Evolutionary conservation across 306 rosid genomes (phyloP).

Genomic region (Pueraria montana): DNA sequence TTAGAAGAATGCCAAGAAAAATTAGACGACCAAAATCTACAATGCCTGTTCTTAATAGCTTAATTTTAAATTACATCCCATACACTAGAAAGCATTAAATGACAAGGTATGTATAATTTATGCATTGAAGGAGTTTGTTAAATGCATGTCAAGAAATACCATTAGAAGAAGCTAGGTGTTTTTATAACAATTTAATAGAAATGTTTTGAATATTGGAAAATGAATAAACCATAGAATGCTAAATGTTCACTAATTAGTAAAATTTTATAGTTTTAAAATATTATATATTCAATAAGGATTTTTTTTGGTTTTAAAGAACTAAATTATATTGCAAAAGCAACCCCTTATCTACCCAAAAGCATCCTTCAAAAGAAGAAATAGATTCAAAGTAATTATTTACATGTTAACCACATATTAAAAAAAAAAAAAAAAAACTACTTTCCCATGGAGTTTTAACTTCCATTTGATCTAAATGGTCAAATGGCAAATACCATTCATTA

Average conservation of each 20-base stretch:
- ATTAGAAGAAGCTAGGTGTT: not conserved
- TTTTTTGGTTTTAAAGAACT: not conserved
- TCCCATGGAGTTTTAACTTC: not conserved
- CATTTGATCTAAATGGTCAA: not conserved
- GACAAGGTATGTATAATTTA: too few species aligned
- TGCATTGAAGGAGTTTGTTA: not conserved
- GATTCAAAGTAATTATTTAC: not conserved
- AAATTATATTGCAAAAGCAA: not conserved
- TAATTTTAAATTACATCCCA: too few species aligned
- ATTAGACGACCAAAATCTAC: too few species aligned
- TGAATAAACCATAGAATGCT: not conserved
- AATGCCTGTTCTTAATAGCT: too few species aligned
- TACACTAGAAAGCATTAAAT: too few species aligned
- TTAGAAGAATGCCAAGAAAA: too few species aligned
- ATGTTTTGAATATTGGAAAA: not conserved
- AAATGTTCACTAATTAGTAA: not conserved
- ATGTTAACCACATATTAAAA: not conserved
- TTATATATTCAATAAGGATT: not conserved
- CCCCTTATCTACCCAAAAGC: not conserved
- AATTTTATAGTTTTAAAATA: not conserved
- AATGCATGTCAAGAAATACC: not conserved
- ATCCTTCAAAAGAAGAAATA: not conserved
- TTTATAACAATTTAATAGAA: not conserved
- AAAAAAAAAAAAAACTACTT: not conserved
- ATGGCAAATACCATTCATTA: not conserved